A percentile compares a stretch with the other conserved stretches of the same genome.
These are phyloP conservation scores for Jatropha podagrica DNA, from an alignment of 441 rosid species.

Conservation along the genomic window DNA sequence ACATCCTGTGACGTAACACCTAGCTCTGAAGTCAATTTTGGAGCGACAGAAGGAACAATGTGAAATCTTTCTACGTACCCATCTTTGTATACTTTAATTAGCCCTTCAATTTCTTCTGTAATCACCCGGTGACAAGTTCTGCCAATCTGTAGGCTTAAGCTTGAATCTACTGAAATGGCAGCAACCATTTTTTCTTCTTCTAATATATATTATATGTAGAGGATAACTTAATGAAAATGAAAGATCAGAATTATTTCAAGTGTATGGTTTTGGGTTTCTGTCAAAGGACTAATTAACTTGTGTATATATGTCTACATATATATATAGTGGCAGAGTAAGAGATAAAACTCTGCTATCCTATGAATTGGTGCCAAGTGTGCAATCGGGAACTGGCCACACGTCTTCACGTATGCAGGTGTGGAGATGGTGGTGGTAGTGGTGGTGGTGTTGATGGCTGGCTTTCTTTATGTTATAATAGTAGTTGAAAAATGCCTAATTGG, in stretches of 20 bases:
- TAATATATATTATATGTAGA: too few species aligned
- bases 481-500: too few species aligned
- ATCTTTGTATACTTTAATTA: conserved; percentile 23
- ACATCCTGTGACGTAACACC: conserved; percentile 43
- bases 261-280: too few species aligned
- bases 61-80: conserved; percentile 35
- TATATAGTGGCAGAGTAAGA: conserved; percentile 11
- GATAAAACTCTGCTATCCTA: not conserved
- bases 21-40: conserved; percentile 24
- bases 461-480: not conserved
- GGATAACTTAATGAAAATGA: too few species aligned
- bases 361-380: conserved; percentile 26
- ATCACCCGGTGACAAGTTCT: conserved; percentile 31
- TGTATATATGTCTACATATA: not conserved
- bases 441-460: not conserved
- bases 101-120: conserved; percentile 45
- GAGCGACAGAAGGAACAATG: conserved; percentile 46
- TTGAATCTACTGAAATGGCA: conserved; percentile 30
- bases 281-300: not conserved
- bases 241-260: too few species aligned
- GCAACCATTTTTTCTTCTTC: conserved; percentile 37
- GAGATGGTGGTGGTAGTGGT: conserved; percentile 2
- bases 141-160: conserved; percentile 25
- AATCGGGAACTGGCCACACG: conserved; percentile 24
- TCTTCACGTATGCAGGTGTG: conserved; percentile 18